phyloP scores from a whole-genome alignment of 257 asterid genomes.

The Craterostigma plantagineum region DNA sequence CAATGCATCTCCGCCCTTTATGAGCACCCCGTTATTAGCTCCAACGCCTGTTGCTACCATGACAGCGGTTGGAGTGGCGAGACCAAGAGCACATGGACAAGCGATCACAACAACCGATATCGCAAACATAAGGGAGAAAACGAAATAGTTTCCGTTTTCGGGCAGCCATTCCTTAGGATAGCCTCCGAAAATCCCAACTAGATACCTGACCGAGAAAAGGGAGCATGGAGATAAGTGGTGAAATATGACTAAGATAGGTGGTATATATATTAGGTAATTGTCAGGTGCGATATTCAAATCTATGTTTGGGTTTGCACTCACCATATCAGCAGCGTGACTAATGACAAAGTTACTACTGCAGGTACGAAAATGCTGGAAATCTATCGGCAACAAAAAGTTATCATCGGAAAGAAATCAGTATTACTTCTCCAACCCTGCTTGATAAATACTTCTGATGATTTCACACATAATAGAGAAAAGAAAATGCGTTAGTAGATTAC shows the following conservation, averaged over 20 bases:
- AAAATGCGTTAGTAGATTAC: too few species aligned
- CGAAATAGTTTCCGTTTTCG: slow-evolving; percentile 65
- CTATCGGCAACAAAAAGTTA: slow-evolving; percentile 26
- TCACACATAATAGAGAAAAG: too few species aligned
- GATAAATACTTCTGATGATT: too few species aligned
- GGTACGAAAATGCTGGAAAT: slow-evolving; percentile 94
- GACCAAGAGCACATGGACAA: slow-evolving; percentile 98
- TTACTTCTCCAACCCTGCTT: too few species aligned
- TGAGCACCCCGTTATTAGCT: slow-evolving; percentile 91
- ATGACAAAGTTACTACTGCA: slow-evolving; percentile 43
- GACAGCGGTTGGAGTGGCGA: slow-evolving; percentile 99
- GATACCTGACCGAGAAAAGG: slow-evolving; percentile 36
- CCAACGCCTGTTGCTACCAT: slow-evolving; percentile 99
- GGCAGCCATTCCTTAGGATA: slow-evolving; percentile 83
- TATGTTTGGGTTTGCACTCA: slow-evolving; percentile 34
- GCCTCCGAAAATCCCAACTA: slow-evolving; percentile 68
- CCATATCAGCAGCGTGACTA: slow-evolving; percentile 82
- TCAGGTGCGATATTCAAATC: too few species aligned
- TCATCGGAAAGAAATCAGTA: slow-evolving; percentile 9
- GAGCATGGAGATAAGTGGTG: slow-evolving; percentile 1
- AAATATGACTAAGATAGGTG: too few species aligned
- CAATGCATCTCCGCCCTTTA: slow-evolving; percentile 97
- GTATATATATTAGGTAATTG: too few species aligned
- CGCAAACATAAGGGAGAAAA: slow-evolving; percentile 91
- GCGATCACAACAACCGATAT: slow-evolving; percentile 92